Conservation (phyloP, 257 asterid species). For the Vinca minor region DNA sequence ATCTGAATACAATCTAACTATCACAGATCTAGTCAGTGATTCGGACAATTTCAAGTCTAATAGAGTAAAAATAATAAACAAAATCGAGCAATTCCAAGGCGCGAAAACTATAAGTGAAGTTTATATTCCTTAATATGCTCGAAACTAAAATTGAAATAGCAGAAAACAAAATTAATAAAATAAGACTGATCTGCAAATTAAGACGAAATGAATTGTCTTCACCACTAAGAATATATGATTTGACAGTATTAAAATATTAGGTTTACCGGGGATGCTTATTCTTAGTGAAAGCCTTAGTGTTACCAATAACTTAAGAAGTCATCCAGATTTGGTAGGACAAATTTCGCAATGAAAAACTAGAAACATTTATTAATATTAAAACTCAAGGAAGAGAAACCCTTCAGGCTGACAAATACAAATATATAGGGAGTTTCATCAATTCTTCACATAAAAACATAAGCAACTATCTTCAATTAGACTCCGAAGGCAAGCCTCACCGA, state of each 20-base stretch:
- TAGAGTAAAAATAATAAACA: constrained; percentile 18
- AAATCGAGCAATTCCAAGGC: constrained; percentile 7
- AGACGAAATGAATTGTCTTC: neutral
- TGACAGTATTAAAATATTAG: neutral
- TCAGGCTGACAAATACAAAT: neutral
- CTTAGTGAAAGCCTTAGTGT: constrained; percentile 95
- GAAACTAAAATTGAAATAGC: neutral
- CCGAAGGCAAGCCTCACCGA: neutral
- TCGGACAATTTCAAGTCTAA: neutral
- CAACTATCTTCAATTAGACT: neutral
- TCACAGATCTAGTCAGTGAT: constrained; percentile 8
- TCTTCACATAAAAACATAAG: neutral
- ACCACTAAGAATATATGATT: neutral
- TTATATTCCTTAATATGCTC: neutral
- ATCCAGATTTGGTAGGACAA: neutral
- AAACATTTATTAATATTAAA: neutral
- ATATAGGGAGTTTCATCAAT: neutral
- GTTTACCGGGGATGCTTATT: constrained; percentile 85
- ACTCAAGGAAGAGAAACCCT: neutral
- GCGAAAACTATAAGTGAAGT: neutral
- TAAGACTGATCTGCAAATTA: neutral
- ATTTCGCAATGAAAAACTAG: neutral
- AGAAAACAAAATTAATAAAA: neutral
- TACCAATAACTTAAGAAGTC: too few relatives aligned
- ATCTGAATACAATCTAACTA: constrained; percentile 33